These are phyloP conservation scores for Suillus decipiens DNA, from an alignment of 768 basidiomycete genomes.

Conservation along the genomic window DNA sequence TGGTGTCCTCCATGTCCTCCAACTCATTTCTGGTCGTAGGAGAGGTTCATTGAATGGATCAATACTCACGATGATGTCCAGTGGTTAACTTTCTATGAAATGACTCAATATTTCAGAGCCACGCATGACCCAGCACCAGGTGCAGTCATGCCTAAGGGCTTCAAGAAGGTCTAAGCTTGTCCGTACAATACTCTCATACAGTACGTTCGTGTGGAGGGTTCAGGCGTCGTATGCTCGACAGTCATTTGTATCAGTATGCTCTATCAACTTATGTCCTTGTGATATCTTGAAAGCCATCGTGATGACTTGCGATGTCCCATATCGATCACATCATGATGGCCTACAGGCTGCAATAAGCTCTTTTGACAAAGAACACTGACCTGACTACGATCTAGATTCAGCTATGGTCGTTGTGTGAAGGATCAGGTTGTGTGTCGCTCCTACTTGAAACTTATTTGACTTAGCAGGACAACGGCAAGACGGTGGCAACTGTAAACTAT, in stretches of 20 bases:
- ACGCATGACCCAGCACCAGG: conserved; percentile 48
- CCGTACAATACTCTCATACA: neutral
- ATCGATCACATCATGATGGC: neutral
- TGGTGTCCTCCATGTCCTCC: neutral
- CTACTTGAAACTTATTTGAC: too few species aligned
- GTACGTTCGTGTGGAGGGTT: neutral
- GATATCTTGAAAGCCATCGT: neutral
- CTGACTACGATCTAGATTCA: neutral
- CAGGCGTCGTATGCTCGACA: neutral
- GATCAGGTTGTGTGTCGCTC: too few species aligned
- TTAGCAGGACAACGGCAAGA: too few species aligned
- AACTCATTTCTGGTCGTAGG: conserved; percentile 33
- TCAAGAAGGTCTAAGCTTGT: conserved; percentile 11
- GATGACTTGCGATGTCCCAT: neutral
- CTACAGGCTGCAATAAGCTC: neutral
- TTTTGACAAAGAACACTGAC: neutral
- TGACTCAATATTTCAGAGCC: conserved; percentile 61
- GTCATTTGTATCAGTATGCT: neutral
- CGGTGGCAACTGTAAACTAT: too few species aligned
- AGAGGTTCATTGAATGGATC: conserved; percentile 75
- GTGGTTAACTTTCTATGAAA: conserved; percentile 71
- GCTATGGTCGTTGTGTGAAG: too few species aligned
- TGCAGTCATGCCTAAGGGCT: conserved; percentile 58
- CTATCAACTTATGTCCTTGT: neutral
- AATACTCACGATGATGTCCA: conserved; percentile 69